phyloP scores from a whole-genome alignment of 768 basidiomycete genomes.

The Russula compacta region DNA sequence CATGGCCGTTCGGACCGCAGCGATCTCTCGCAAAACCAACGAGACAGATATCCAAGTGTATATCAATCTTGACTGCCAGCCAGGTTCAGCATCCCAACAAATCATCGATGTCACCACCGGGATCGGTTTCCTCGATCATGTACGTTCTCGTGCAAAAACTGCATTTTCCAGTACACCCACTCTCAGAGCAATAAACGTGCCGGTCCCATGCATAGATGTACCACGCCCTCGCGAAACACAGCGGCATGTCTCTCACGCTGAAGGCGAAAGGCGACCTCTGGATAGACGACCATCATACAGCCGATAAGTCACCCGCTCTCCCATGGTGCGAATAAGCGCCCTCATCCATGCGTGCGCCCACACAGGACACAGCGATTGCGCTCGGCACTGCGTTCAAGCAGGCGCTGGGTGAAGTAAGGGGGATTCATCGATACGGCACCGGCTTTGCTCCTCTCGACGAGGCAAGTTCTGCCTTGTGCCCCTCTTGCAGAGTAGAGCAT shows the following conservation, averaged over 20 bases:
- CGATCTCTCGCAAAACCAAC: constrained; percentile 73
- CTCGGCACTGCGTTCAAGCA: constrained; percentile 87
- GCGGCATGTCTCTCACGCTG: constrained; percentile 85
- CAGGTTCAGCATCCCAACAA: constrained; percentile 55
- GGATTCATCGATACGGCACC: constrained; percentile 91
- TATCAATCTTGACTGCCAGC: constrained; percentile 71
- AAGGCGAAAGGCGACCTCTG: constrained; percentile 92
- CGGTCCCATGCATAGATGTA: constrained; percentile 76
- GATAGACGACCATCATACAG: constrained; percentile 98
- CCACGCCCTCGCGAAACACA: constrained; percentile 93
- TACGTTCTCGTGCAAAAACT: constrained; percentile 29
- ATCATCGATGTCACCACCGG: constrained; percentile 83
- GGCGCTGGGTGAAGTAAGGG: constrained; percentile 89
- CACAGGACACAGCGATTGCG: constrained; percentile 85
- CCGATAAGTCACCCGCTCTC: constrained; percentile 61
- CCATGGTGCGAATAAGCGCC: constrained; percentile 4
- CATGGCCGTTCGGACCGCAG: constrained; percentile 49
- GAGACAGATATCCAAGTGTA: constrained; percentile 86
- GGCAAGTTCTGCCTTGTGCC: constrained; percentile 36
- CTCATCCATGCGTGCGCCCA: constrained; percentile 18
- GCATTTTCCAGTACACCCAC: not conserved
- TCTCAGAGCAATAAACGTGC: not conserved
- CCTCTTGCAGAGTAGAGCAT: not conserved
- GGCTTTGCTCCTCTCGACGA: constrained; percentile 97
- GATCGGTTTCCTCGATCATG: constrained; percentile 98